These are phyloP conservation scores for Cetradonia linearis DNA, from an alignment of 495 filamentous ascomycete species.

Conservation along the genomic window DNA sequence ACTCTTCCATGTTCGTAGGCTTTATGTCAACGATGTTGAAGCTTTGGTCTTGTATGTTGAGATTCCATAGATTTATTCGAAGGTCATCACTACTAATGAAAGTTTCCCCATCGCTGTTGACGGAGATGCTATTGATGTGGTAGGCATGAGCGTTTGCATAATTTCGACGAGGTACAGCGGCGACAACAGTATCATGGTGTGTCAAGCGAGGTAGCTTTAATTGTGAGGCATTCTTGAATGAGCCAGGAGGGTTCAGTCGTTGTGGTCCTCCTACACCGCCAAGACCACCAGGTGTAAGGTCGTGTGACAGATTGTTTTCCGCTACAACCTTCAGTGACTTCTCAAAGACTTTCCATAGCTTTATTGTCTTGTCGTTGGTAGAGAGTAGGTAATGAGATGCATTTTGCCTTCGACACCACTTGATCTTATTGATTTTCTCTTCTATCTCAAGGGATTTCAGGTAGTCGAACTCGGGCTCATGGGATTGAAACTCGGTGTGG, in stretches of 20 bases:
- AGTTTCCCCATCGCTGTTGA: constrained; percentile 98
- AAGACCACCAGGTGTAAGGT: constrained; percentile 69
- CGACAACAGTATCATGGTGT: constrained; percentile 97
- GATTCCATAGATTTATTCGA: constrained; percentile 95
- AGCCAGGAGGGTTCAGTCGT: constrained; percentile 53
- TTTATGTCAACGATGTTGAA: constrained; percentile 99
- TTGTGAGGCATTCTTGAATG: constrained; percentile 70
- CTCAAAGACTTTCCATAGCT: constrained; percentile 99
- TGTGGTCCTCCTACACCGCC: constrained; percentile 65
- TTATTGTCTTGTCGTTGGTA: constrained; percentile 99
- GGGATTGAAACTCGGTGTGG: constrained; percentile 98
- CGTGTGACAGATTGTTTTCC: constrained; percentile 95
- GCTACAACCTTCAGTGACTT: constrained; percentile 98
- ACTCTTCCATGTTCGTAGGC: constrained; percentile 98
- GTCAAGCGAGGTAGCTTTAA: constrained; percentile 91
- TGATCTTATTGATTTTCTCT: constrained; percentile 99
- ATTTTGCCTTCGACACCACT: constrained; percentile 97
- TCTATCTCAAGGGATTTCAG: constrained; percentile 98
- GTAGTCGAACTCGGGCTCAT: constrained; percentile 98
- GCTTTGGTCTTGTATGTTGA: constrained; percentile 98
- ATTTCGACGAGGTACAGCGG: constrained; percentile 86
- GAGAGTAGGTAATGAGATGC: constrained; percentile 96
- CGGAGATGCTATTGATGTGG: constrained; percentile 99
- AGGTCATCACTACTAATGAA: constrained; percentile 98
- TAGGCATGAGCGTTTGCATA: constrained; percentile 99